phyloP scores from a whole-genome alignment of 164 flowering plant species.

The Pachysandra terminalis region DNA sequence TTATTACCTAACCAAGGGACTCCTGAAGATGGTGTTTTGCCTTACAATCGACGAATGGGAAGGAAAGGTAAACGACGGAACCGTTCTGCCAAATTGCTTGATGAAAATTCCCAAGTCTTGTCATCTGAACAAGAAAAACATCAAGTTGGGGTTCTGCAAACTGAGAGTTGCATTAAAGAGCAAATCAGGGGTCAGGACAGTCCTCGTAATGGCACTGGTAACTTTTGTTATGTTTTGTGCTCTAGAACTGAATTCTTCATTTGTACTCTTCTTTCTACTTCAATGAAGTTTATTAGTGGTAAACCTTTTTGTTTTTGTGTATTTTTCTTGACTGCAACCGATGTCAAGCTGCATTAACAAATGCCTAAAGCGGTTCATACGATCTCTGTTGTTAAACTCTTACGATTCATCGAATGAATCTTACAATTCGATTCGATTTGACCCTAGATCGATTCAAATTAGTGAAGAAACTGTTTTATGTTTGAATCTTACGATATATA shows the following conservation, averaged over 20 bases:
- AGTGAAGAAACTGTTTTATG: too few species aligned
- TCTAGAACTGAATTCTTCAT: not conserved
- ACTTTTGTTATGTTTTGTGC: conserved; percentile 13
- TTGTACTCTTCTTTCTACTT: not conserved
- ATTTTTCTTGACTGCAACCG: not conserved
- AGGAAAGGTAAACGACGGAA: conserved; percentile 49
- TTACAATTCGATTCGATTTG: too few species aligned
- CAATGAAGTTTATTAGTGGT: not conserved
- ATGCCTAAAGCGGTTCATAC: not conserved
- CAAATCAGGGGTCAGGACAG: conserved; percentile 24
- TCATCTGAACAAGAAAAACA: conserved; percentile 40
- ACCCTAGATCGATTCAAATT: too few species aligned
- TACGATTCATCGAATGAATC: too few species aligned
- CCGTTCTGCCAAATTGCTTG: conserved; percentile 38
- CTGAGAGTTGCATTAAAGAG: conserved; percentile 22
- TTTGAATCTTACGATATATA: too few species aligned
- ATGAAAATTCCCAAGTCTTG: conserved; percentile 32
- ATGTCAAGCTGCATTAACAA: not conserved
- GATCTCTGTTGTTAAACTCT: too few species aligned
- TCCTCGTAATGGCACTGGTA: conserved; percentile 30
- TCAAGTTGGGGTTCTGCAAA: conserved; percentile 22
- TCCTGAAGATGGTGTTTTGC: conserved; percentile 33
- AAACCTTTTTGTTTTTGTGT: not conserved
- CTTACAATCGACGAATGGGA: conserved; percentile 39
- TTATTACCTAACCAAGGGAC: conserved; percentile 30